Evolutionary conservation across 306 rosid genomes (phyloP).

Genomic region (Inga oerstediana): DNA sequence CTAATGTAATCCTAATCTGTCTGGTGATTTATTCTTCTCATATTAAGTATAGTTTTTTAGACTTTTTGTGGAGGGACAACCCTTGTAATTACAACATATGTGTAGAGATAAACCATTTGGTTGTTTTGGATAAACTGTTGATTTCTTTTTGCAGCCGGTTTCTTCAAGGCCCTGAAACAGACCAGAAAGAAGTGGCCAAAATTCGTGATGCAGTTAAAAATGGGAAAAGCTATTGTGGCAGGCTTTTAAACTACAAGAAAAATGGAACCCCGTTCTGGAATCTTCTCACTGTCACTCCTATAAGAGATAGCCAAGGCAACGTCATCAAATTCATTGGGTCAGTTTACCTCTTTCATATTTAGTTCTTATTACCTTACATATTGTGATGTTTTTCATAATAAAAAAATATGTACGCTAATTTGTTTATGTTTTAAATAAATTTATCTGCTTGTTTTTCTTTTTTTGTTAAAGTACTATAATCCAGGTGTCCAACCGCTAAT

Average conservation of each 20-base stretch:
- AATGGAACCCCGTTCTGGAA: conserved; percentile 94
- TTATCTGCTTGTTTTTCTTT: not conserved
- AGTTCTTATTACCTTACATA: conserved; percentile 13
- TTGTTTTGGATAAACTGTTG: conserved; percentile 9
- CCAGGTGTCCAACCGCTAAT: conserved; percentile 3
- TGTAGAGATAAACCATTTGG: conserved; percentile 12
- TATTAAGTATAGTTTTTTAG: not conserved
- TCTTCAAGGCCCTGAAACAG: conserved; percentile 94
- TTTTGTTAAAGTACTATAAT: not conserved
- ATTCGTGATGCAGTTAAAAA: conserved; percentile 71
- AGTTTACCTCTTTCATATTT: conserved; percentile 30
- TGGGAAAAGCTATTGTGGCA: conserved; percentile 80
- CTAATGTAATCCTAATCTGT: not conserved
- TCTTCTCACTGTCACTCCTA: conserved; percentile 90
- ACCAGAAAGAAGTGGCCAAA: conserved; percentile 73
- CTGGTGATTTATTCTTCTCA: conserved; percentile 1
- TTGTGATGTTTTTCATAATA: not conserved
- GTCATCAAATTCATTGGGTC: conserved; percentile 88
- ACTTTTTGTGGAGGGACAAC: not conserved
- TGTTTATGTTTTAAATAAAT: not conserved
- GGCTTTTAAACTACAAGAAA: conserved; percentile 93
- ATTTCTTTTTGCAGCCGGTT: conserved; percentile 76
- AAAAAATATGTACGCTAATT: conserved; percentile 5
- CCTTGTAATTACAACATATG: not conserved
- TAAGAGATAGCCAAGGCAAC: conserved; percentile 72